Evolutionary conservation across 2,329 filamentous ascomycete genomes (phyloP).

Genomic region (Alternaria brassicicola): DNA sequence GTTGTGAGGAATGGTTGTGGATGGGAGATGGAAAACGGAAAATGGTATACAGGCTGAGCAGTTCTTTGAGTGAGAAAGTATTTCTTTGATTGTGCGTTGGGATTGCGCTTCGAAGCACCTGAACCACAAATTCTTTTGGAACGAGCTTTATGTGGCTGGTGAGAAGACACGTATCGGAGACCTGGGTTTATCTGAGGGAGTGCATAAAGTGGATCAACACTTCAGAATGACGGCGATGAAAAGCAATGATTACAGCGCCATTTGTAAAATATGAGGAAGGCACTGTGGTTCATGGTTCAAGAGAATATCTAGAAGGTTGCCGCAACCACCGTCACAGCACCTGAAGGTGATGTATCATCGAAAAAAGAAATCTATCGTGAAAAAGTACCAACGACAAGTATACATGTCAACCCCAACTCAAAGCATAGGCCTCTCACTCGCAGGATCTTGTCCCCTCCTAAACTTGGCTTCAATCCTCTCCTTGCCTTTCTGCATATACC

Average conservation of each 20-base stretch:
- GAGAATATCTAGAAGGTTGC: background rate
- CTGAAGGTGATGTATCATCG: background rate
- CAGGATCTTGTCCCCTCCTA: slow-evolving; percentile 22
- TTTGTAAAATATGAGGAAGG: background rate
- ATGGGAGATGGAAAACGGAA: background rate
- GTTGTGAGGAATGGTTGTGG: background rate
- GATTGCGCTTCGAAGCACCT: background rate
- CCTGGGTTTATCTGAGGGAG: no score
- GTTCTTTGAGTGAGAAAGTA: background rate
- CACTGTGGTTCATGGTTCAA: background rate
- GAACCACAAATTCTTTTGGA: no score
- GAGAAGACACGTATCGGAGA: background rate
- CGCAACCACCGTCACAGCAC: background rate
- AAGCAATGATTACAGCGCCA: background rate
- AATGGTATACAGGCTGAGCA: background rate
- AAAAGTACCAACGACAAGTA: no score
- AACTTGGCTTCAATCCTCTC: slow-evolving; percentile 32
- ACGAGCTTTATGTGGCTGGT: background rate
- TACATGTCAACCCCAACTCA: slow-evolving; percentile 2
- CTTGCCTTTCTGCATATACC: slow-evolving; percentile 36
- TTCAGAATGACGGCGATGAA: background rate
- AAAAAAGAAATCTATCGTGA: background rate
- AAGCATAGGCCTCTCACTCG: slow-evolving; percentile 33
- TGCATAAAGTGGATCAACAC: background rate
- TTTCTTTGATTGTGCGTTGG: no score